Evolutionary conservation across 2,329 filamentous ascomycete species (phyloP).

Genomic region (Hirsutella rhossiliensis): DNA sequence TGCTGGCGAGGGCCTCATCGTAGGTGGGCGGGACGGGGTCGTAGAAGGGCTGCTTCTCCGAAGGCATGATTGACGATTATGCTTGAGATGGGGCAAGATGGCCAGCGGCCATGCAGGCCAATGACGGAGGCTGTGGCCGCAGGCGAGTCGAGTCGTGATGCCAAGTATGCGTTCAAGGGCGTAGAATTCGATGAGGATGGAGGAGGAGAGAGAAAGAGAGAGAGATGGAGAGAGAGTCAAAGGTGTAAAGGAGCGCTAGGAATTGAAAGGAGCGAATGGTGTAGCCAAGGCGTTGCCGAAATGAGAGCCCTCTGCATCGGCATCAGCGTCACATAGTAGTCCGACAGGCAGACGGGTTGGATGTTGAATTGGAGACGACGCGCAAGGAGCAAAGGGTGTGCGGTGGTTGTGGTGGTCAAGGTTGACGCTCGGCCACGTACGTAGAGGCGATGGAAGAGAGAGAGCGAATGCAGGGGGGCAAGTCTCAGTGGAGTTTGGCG

Average conservation of each 20-base stretch:
- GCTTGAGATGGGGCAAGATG: background rate
- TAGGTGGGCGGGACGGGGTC: slow-evolving; percentile 30
- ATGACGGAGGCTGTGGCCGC: background rate
- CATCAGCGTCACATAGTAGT: background rate
- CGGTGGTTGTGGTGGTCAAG: too few relatives aligned
- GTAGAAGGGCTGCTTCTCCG: slow-evolving; percentile 29
- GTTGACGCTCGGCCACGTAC: too few relatives aligned
- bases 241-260: background rate
- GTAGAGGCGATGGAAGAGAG: too few relatives aligned
- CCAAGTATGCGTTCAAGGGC: background rate
- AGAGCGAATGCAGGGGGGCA: too few relatives aligned
- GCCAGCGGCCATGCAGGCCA: slow-evolving; percentile 9
- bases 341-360: too few relatives aligned
- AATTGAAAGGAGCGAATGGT: background rate
- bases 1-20: slow-evolving; percentile 26
- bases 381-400: too few relatives aligned
- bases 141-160: background rate
- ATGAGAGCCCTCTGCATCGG: background rate
- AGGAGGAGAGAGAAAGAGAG: background rate
- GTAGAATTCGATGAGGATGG: too few relatives aligned
- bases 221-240: background rate
- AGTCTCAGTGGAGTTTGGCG: too few relatives aligned
- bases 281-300: background rate
- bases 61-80: slow-evolving; percentile 15
- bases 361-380: too few relatives aligned